Base-by-base conservation (phyloP, 163 green algal genomes). In the Botryococcus braunii region DNA sequence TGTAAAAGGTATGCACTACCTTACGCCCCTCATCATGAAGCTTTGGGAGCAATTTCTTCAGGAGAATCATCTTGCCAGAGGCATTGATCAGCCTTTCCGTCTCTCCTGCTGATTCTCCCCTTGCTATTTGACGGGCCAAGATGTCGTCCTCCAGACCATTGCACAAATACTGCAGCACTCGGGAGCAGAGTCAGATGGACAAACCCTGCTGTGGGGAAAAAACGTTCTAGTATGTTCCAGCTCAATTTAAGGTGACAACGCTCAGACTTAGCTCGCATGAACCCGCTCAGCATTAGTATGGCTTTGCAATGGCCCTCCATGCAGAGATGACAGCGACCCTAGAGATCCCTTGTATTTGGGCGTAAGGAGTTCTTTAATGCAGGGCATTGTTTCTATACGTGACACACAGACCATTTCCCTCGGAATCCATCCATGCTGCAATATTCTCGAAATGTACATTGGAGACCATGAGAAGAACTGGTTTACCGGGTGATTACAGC, bases 21-120 rank as follows among this genome's bases (percentile, higher is more conserved):
- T 89, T 87, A 62, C 84, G 75, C n/a, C 88, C 89, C 73, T 95
- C 90, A 4, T 50, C 37, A 43, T 82, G 74, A 63, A 97, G 85
- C 82, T 97, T 97, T 63, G 89, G 83, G 67, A 98, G 85, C 75
- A 98, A 87, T 84, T 98, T 98, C 73, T 86, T 58, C 65, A 98
- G 84, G 67, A 98, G 84, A 69, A 93, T 62, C 92, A 97, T 97
- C 85, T 98, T 97, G 75, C 92, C 92, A 62, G 69, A 85, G 52
- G 79, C 79, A 0, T 77, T 58, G 38, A 89, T 81, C 52, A 96
- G 67, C 63, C 78, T 50, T 43, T 94, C 79, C 37, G 82, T 50
- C 39, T 76, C 69, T 2, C 23, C 35, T 0, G 46, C 46, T 3
- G n/a, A 62, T 36, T n/a, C 58, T 50, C 69, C 59, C 43, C 36